Conservation (phyloP, 1,284 basidiomycete species). For the Trichosporon ovoides region DNA sequence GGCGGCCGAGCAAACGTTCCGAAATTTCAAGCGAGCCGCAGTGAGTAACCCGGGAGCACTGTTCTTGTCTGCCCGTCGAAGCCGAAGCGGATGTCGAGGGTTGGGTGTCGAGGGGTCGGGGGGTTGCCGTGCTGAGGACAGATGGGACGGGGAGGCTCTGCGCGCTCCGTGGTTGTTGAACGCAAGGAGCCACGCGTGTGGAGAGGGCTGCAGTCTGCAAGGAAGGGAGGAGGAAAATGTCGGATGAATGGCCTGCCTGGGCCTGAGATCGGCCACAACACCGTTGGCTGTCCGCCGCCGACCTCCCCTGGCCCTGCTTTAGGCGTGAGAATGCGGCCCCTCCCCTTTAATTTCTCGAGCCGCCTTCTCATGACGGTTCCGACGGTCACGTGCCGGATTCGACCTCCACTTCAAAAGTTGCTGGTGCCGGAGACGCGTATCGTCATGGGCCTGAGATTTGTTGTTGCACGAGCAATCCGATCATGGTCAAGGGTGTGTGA, state of each 20-base stretch:
- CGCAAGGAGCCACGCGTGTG: no score
- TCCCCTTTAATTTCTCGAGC: background rate
- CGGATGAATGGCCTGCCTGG: conserved; percentile 1
- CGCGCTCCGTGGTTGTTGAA: no score
- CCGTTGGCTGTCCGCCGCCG: background rate
- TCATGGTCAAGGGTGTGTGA: conserved; percentile 13
- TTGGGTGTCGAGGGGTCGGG: no score
- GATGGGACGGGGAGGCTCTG: no score
- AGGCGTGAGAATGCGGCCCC: background rate
- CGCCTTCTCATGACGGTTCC: background rate
- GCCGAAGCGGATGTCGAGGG: no score
- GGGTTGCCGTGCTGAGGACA: no score
- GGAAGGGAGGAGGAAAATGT: background rate
- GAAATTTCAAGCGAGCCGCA: background rate
- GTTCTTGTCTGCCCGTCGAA: no score
- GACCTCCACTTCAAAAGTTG: conserved; percentile 15
- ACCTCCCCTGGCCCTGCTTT: background rate
- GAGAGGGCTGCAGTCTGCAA: no score
- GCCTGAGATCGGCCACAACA: no score
- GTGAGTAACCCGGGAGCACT: no score
- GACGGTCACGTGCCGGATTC: background rate
- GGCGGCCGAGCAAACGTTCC: background rate
- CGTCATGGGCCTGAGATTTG: background rate
- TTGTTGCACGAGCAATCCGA: background rate
- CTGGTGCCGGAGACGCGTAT: background rate